Evolutionary conservation across 345 rosid species (phyloP), one percentile per base, ranked within the genome.

Genomic region (Combretum micranthum): DNA sequence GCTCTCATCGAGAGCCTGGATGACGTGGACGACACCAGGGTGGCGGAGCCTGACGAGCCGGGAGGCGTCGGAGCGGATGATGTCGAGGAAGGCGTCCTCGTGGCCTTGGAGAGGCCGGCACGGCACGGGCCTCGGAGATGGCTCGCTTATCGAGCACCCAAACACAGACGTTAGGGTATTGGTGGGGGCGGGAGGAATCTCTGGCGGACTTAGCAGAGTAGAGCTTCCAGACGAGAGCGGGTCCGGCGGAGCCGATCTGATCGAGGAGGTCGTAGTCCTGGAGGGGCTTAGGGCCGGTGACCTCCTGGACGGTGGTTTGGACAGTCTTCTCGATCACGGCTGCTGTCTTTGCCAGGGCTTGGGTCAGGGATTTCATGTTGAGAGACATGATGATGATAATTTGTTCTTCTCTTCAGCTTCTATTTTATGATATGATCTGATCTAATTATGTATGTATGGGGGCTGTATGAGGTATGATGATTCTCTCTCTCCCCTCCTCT

Each of bases 171-270:
- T 74, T 79, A 2, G 97, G 97, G 20, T 93, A 93, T 80, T 87
- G 97, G 66, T 87, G 96, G 2, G 84, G 64, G 20, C 87, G 87
- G 25, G 90, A 57, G 12, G 81, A 45, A 15, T 88, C 98, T 59
- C 95, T 94, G 60, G 80, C 84, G 25, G 83, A 66, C 67, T 77
- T 83, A 20, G 88, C 99, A 0, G 88, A 72, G 77, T 78, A 87
- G 20, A 93, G 73, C 77, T 80, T 93, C 99, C 99, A 93, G 17
- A 85, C 88, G 18, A 89, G 83, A 7, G 85, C 99, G n/a, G 99
- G 99, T 0, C 99, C 97, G 4, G 99, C 96, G 18, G 99, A 89
- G 60, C 97, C 99, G 88, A 93, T 89, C 87, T 89, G 97, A 61
- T 87, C 82, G 61, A 89, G 77, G 43, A 93, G 92, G 55, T 93